phyloP scores from a whole-genome alignment of 768 basidiomycete genomes.

The Mycena floridula region DNA sequence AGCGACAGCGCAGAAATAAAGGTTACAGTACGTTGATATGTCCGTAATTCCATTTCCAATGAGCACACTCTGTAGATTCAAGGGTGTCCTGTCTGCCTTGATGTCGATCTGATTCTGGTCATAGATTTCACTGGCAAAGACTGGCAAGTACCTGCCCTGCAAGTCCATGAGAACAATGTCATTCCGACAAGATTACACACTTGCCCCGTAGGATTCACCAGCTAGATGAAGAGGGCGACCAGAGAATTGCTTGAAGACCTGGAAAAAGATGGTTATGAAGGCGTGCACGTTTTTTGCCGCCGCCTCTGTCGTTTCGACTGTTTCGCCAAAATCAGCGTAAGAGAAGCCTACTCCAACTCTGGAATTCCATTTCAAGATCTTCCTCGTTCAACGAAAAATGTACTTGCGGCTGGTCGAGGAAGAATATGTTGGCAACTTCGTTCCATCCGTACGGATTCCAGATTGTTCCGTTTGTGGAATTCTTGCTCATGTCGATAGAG shows the following conservation, averaged over 20 bases:
- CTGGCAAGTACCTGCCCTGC: constrained; percentile 64
- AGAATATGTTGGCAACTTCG: constrained; percentile 62
- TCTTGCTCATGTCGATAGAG: constrained; percentile 22
- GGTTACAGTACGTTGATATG: constrained; percentile 16
- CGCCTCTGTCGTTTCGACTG: constrained; percentile 70
- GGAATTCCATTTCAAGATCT: background rate
- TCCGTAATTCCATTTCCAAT: constrained; percentile 71
- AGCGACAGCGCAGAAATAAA: constrained; percentile 27
- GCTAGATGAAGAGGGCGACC: constrained; percentile 56
- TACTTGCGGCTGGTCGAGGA: constrained; percentile 56
- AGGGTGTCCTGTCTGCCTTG: constrained; percentile 43
- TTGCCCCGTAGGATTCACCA: constrained; percentile 74
- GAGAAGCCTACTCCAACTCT: constrained; percentile 64
- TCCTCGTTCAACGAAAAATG: background rate
- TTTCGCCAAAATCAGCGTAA: constrained; percentile 64
- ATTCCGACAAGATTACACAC: constrained; percentile 13
- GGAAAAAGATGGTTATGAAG: constrained; percentile 75
- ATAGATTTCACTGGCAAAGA: constrained; percentile 72
- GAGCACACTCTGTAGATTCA: constrained; percentile 69
- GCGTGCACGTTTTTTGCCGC: constrained; percentile 72
- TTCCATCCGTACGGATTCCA: constrained; percentile 68
- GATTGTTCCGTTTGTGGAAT: constrained; percentile 50
- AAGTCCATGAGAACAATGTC: background rate
- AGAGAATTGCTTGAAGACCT: constrained; percentile 67
- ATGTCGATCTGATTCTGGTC: constrained; percentile 62